Base-by-base conservation (phyloP, 495 filamentous ascomycete genomes). In the Neurospora sp. region DNA sequence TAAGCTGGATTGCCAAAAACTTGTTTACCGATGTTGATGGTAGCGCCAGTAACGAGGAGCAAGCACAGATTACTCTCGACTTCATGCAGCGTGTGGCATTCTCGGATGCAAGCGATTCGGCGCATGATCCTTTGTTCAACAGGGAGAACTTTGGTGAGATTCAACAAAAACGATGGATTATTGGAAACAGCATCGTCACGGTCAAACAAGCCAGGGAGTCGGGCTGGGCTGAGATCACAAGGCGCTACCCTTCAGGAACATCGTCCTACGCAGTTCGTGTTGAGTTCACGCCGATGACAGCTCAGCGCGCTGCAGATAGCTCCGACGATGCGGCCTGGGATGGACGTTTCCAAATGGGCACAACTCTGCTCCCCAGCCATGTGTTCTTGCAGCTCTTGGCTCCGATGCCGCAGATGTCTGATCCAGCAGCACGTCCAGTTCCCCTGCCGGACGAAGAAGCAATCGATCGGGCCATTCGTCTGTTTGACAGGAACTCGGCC, bases 51-150 rank as follows among this genome's bases (percentile, higher is more conserved):
- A 86, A 96, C 22, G 96, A 98, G 75, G 94, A 98, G 79, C 95
- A 97, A 78, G 95, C 93, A 40, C 89, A 94, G 73, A 93, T 97
- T 14, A 95, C 94, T 31, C 90, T 98, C 48, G 96, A 99, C 80
- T 91, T 98, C 85, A 95, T 99, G 92, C 94, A 97, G 76, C 87
- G 94, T 73, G 91, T 94, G 46, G 90, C 94, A 12, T 97, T 91
- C 80, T 93, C 93, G 0, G 93, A 97, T 79, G 86, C 92, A 70
- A 92, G 89, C 73, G 89, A 91, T 74, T 91, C 89, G 5, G 86
- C 82, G 2, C 88, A 90, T 22, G 90, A 93, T 72, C 88, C 89
- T 14, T 84, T 88, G 7, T 91, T 92, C 73, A 87, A 85, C 20
- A 77, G 82, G 53, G 84, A 89, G 10, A 83, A 84, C 11, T 90